phyloP scores from a whole-genome alignment of 176 grass and related monocot species.

The Zizania latifolia region DNA sequence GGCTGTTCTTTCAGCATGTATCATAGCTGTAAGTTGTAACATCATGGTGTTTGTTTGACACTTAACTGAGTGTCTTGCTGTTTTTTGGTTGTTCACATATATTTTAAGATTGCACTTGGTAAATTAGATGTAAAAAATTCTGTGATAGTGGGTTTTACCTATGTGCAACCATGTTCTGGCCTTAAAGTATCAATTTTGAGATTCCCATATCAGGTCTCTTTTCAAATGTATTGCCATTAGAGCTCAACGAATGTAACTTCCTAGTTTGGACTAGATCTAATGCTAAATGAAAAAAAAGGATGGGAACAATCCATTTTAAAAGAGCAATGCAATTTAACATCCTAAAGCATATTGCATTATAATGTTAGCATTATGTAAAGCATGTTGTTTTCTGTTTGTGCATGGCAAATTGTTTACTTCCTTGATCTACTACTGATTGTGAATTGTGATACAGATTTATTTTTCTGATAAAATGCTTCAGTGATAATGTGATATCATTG shows the following conservation, averaged over 20 bases:
- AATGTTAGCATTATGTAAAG: neutral
- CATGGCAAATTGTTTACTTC: neutral
- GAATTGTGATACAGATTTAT: neutral
- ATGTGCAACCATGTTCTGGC: neutral
- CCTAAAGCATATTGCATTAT: neutral
- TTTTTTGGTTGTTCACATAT: constrained; percentile 22
- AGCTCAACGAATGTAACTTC: neutral
- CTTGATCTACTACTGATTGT: neutral
- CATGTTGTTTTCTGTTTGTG: neutral
- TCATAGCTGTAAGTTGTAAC: constrained; percentile 34
- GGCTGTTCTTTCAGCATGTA: constrained; percentile 26
- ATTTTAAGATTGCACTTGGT: neutral
- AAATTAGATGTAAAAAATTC: neutral
- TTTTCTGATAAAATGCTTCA: neutral
- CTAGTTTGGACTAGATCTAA: neutral
- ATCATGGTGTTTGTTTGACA: constrained; percentile 10
- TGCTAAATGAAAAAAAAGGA: neutral
- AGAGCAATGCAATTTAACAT: neutral
- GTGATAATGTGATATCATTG: neutral
- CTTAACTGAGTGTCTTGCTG: neutral
- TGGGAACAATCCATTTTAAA: neutral
- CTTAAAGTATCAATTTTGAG: neutral
- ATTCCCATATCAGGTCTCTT: neutral
- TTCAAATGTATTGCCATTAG: neutral
- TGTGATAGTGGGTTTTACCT: neutral